Percentiles rank a stretch among this genome's conserved stretches.
phyloP scores from a whole-genome alignment of 75 land plant species.

The Azolla pinnata region DNA sequence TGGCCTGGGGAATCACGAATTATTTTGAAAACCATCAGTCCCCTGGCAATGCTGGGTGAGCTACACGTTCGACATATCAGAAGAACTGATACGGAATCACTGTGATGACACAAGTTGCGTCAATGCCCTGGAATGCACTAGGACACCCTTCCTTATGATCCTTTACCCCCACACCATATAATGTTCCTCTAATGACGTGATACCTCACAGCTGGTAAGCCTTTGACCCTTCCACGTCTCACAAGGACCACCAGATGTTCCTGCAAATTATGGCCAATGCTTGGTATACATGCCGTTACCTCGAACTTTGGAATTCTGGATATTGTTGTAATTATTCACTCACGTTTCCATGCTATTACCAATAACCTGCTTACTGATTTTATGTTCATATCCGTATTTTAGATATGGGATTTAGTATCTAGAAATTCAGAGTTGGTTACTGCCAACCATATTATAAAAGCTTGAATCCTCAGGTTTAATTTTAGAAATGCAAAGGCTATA shows the following conservation, averaged over 20 bases:
- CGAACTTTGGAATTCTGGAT: too few relatives aligned
- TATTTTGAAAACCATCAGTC: too few relatives aligned
- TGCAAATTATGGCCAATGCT: slow-evolving; percentile 24
- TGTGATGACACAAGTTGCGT: neutral
- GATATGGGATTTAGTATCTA: too few relatives aligned
- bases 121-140: slow-evolving; percentile 5
- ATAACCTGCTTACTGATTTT: too few relatives aligned
- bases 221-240: slow-evolving; percentile 13
- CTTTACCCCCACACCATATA: slow-evolving; percentile 8
- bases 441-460: too few relatives aligned
- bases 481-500: too few relatives aligned
- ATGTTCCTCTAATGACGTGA: slow-evolving; percentile 8
- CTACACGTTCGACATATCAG: slow-evolving; percentile 5
- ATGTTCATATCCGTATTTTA: too few relatives aligned
- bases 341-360: too few relatives aligned
- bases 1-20: too few relatives aligned
- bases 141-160: slow-evolving; percentile 1
- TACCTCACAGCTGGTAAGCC: slow-evolving; percentile 10
- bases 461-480: too few relatives aligned
- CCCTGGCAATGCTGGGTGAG: slow-evolving; percentile 5
- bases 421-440: too few relatives aligned
- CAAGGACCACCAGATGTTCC: slow-evolving; percentile 17
- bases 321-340: too few relatives aligned
- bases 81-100: neutral
- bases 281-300: slow-evolving; percentile 18